Conservation (phyloP, 2,329 filamentous ascomycete species). For the Ceratocystis cacaofunesta region DNA sequence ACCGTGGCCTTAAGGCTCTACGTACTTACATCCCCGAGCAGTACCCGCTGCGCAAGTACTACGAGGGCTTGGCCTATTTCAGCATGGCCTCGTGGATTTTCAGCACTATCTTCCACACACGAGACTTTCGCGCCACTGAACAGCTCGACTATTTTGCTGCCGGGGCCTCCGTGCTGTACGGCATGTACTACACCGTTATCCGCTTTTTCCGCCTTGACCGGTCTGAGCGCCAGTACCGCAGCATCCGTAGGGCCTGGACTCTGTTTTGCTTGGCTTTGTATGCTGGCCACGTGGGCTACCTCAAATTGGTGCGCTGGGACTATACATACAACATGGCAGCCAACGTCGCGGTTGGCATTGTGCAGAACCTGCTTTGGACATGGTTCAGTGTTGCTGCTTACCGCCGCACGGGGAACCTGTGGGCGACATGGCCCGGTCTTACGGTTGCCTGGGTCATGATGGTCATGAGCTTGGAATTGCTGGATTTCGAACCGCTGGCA, state of each 20-base stretch:
- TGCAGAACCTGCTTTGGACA: conserved; percentile 75
- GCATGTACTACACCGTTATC: conserved; percentile 71
- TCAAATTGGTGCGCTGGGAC: conserved; percentile 78
- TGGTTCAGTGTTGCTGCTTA: conserved; percentile 69
- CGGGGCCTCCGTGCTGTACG: conserved; percentile 78
- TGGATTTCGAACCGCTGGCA: conserved; percentile 79
- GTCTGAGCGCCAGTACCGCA: conserved; percentile 26
- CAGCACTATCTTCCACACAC: conserved; percentile 81
- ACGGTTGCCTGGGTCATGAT: conserved; percentile 84
- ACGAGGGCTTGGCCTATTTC: conserved; percentile 63
- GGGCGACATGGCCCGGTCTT: conserved; percentile 80
- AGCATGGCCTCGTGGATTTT: conserved; percentile 75
- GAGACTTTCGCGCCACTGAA: conserved; percentile 76
- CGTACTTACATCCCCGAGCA: conserved; percentile 51
- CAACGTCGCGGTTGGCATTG: conserved; percentile 66
- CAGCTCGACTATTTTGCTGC: conserved; percentile 94
- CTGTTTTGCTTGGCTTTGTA: conserved; percentile 57
- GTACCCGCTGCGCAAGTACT: conserved; percentile 69
- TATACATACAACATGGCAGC: conserved; percentile 98
- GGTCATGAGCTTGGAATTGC: conserved; percentile 88
- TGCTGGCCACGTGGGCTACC: conserved; percentile 60
- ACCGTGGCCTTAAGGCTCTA: conserved; percentile 57
- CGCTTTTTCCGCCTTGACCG: conserved; percentile 71
- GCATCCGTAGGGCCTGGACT: conserved; percentile 61
- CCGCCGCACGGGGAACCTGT: conserved; percentile 51